phyloP scores from a whole-genome alignment of 1,284 basidiomycete species.

The Phellopilus nigrolimitatus region DNA sequence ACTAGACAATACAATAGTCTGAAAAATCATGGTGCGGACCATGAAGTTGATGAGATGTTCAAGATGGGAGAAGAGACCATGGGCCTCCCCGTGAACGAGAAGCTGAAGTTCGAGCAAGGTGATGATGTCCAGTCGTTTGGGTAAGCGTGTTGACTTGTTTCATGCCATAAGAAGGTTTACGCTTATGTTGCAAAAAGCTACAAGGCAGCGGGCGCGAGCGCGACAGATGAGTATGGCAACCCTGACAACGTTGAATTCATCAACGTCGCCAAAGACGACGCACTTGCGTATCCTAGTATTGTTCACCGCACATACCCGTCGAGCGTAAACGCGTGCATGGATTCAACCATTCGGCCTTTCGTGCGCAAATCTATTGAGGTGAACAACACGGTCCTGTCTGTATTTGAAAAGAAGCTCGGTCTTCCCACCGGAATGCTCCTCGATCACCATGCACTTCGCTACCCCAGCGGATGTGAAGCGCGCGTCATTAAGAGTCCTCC shows the following conservation, averaged over 20 bases:
- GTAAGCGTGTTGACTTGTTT: slow-evolving; percentile 28
- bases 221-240: slow-evolving; percentile 54
- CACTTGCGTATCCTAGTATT: slow-evolving; percentile 47
- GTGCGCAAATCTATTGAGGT: slow-evolving; percentile 52
- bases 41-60: slow-evolving; percentile 53
- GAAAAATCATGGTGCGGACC: slow-evolving; percentile 54
- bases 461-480: slow-evolving; percentile 55
- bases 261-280: slow-evolving; percentile 65
- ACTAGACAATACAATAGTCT: slow-evolving; percentile 34
- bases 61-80: slow-evolving; percentile 53
- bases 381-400: slow-evolving; percentile 46
- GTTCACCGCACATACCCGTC: slow-evolving; percentile 51
- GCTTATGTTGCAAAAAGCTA: slow-evolving; percentile 39
- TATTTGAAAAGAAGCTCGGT: slow-evolving; percentile 54
- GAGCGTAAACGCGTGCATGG: slow-evolving; percentile 47
- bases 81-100: slow-evolving; percentile 54
- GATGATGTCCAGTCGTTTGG: slow-evolving; percentile 59
- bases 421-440: slow-evolving; percentile 47
- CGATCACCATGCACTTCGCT: slow-evolving; percentile 39
- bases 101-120: slow-evolving; percentile 62
- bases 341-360: slow-evolving; percentile 47
- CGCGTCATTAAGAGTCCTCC: slow-evolving; percentile 45
- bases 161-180: background rate
- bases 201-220: slow-evolving; percentile 57
- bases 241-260: slow-evolving; percentile 60